phyloP scores from a whole-genome alignment of 805 yeast genomes.

The Pichia insulana region DNA sequence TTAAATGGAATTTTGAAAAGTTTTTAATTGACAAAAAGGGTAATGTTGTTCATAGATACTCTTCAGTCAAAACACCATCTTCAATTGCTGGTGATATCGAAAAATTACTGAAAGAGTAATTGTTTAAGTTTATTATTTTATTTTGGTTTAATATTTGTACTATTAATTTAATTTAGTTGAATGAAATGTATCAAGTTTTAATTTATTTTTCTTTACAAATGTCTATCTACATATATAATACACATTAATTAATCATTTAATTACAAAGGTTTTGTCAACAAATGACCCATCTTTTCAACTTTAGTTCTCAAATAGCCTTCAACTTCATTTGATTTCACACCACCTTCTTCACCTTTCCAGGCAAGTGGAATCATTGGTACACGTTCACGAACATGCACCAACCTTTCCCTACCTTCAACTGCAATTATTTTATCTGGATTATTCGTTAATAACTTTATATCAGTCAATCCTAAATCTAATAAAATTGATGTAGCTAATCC shows the following conservation, averaged over 20 bases:
- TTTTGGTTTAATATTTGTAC: background rate
- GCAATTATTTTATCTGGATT: constrained; percentile 95
- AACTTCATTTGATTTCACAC: constrained; percentile 76
- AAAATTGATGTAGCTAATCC: constrained; percentile 90
- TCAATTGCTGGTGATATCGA: constrained; percentile 52
- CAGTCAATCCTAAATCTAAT: constrained; percentile 64
- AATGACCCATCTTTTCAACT: constrained; percentile 95
- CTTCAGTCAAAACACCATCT: constrained; percentile 61
- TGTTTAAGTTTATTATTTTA: background rate
- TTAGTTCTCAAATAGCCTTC: constrained; percentile 92
- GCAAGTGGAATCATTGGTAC: constrained; percentile 97
- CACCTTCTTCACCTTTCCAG: constrained; percentile 57
- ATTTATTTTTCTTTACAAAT: background rate
- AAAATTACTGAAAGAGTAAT: constrained; percentile 34
- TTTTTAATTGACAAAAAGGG: constrained; percentile 50
- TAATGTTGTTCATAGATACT: constrained; percentile 41
- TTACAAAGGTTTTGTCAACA: constrained; percentile 41
- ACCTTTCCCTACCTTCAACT: constrained; percentile 77
- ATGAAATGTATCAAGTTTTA: background rate
- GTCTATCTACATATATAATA: background rate
- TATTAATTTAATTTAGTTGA: background rate
- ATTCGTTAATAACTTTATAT: constrained; percentile 77
- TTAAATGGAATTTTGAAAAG: constrained; percentile 55
- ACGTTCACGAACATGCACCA: constrained; percentile 72
- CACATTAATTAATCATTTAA: background rate